Evolutionary conservation across 495 filamentous ascomycete genomes (phyloP), one percentile per base, ranked within the genome.

Genomic region (Talaromyces liani): DNA sequence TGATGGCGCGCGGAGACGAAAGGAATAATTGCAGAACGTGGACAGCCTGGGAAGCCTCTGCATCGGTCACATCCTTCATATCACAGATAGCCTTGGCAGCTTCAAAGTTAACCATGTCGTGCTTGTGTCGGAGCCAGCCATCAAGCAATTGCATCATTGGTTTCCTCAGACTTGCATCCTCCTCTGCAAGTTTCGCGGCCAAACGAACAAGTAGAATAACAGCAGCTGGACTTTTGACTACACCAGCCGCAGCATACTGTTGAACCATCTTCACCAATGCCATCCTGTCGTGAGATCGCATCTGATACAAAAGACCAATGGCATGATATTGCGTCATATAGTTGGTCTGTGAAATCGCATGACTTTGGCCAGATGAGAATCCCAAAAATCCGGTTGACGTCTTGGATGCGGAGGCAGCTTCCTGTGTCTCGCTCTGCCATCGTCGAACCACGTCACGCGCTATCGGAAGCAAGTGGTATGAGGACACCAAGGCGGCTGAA

Each of bases 191-290:
- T 78, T 96, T 96, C 36, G 94, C 92, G 56, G 95, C 95, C 62
- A 99, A 76, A 57, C 94, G 85, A 45, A 99, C 95, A 25, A 99
- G 80, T 82, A 99, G 86, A 16, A 98, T 84, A 64, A 92, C 87
- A 39, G 92, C 94, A 45, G 93, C 92, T 14, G 93, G 92, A 73
- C 91, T 97, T 84, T 97, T 97, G 60, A 96, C 88, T 25, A 89
- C 91, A 53, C 93, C 92, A 7, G 93, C 88, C 60, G 88, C 87
- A 34, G 91, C 91, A 70, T 96, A 97, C 72, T 98, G 95, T 77
- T 99, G 94, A 14, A 98, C 94, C 95, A 99, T 97, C 84, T 98
- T 99, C n/a, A 98, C 94, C 67, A 99, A 77, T 6, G 93, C 91
- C 95, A 98, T 99, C 69, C 94, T 85, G 74, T 99, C 94, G 66